phyloP scores from a whole-genome alignment of 495 filamentous ascomycete species.

The Aspergillus panamensis region DNA sequence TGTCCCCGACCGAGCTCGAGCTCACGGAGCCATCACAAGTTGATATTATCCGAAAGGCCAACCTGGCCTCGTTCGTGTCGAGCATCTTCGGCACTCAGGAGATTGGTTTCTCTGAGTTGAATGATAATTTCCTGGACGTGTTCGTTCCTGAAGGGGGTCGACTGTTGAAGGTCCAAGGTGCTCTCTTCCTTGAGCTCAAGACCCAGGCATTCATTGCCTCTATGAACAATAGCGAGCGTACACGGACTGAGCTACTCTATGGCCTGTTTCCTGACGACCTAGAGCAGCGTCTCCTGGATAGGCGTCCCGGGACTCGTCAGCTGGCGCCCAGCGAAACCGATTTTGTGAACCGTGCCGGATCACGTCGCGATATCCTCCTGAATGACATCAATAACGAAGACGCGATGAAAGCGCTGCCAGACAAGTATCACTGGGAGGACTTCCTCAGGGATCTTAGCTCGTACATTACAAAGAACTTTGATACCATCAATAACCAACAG shows the following conservation, averaged over 20 bases:
- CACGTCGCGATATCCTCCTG: constrained; percentile 64
- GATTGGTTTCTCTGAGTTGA: constrained; percentile 76
- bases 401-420: constrained; percentile 58
- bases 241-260: constrained; percentile 64
- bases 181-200: constrained; percentile 77
- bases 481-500: constrained; percentile 54
- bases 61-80: constrained; percentile 79
- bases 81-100: constrained; percentile 81
- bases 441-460: constrained; percentile 70
- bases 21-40: constrained; percentile 63
- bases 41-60: constrained; percentile 78
- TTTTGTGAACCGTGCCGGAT: constrained; percentile 61
- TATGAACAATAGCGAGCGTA: constrained; percentile 59
- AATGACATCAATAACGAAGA: constrained; percentile 59
- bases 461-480: constrained; percentile 74
- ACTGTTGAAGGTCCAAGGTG: constrained; percentile 65
- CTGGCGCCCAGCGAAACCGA: constrained; percentile 70
- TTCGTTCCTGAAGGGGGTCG: constrained; percentile 76
- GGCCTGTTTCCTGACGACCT: constrained; percentile 70
- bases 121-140: constrained; percentile 78
- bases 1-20: constrained; percentile 68
- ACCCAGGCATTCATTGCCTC: constrained; percentile 81
- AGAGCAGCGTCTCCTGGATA: constrained; percentile 57
- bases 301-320: constrained; percentile 61
- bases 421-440: constrained; percentile 77